phyloP scores from a whole-genome alignment of 345 rosid genomes.

The Camelina laxa region DNA sequence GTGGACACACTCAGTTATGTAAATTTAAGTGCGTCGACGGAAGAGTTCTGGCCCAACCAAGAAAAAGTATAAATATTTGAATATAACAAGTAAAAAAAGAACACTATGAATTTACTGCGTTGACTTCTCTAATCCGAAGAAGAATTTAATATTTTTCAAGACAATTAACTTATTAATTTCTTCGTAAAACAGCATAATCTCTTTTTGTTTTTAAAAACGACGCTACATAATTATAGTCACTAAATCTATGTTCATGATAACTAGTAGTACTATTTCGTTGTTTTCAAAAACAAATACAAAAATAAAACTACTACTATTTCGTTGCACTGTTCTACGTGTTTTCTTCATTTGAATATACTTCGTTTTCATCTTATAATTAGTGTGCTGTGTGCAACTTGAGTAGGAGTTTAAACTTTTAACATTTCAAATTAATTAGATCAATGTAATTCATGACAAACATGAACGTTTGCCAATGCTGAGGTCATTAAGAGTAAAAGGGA shows the following conservation, averaged over 20 bases:
- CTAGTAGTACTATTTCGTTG: background rate
- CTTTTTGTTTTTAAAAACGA: background rate
- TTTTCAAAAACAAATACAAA: too few relatives aligned
- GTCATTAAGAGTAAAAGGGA: background rate
- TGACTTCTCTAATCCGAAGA: background rate
- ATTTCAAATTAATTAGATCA: background rate
- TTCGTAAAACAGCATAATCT: background rate
- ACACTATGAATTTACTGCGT: conserved; percentile 23
- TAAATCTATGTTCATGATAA: background rate
- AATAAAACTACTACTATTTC: background rate
- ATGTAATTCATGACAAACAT: background rate
- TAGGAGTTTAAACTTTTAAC: background rate
- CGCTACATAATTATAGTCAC: background rate
- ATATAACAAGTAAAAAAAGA: background rate
- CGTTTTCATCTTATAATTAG: background rate
- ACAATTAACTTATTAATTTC: background rate
- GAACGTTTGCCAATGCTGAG: background rate
- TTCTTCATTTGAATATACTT: background rate
- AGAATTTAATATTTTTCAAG: background rate
- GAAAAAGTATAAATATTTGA: background rate
- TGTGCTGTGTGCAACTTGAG: background rate
- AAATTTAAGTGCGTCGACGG: conserved; percentile 20
- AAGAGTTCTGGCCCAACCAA: conserved; percentile 19
- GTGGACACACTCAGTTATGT: conserved; percentile 27
- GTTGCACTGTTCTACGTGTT: background rate